Base-by-base conservation (phyloP, 305 asterid genomes). In the Rubia occidens region DNA sequence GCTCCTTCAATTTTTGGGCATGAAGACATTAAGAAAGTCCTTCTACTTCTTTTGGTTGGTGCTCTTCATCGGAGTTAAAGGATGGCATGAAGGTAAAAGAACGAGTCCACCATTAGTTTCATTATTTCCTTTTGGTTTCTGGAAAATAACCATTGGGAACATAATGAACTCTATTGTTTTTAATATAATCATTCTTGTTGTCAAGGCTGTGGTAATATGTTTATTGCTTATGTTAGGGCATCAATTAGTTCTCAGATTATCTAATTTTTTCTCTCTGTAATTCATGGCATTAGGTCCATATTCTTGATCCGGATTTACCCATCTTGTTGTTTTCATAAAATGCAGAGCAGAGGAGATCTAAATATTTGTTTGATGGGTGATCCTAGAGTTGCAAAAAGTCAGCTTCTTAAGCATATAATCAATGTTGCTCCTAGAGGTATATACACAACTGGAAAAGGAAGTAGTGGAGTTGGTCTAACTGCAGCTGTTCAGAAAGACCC, bases 401-500 rank as follows among this genome's bases (percentile, higher is more conserved):
- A 94, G 82, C 94, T 94, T 77, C 95, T 94, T 53, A 94, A 94
- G 78, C 97, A 94, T 83, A 94, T 94, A 81, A 90, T 94, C 54
- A 94, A 85, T 76, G 95, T 94, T 80, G 97, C 97, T 66, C 97
- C 97, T 53, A 85, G 96, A 77, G 97, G 96, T 49, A 88, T 94
- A 64, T 90, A 90, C 77, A 94, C 99, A 42, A 94, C 99, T 43
- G 99, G 99, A 20, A 91, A 85, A 80, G 97, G 97, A 77, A 94
- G 96, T 74, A 94, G 97, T 86, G 99, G 99, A 65, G 97, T 94
- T 80, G 99, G 99, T 82, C 82, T 94, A 78, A 94, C 97, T 73
- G 96, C 99, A 61, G 97, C 99, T 61, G 97, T 94, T 78, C 95
- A 87, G 87, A 94, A 79, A 86, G 99, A 89, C 81, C 96, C 96